Base-by-base conservation (phyloP, 2,329 filamentous ascomycete species). In the Trichoderma polysporum region DNA sequence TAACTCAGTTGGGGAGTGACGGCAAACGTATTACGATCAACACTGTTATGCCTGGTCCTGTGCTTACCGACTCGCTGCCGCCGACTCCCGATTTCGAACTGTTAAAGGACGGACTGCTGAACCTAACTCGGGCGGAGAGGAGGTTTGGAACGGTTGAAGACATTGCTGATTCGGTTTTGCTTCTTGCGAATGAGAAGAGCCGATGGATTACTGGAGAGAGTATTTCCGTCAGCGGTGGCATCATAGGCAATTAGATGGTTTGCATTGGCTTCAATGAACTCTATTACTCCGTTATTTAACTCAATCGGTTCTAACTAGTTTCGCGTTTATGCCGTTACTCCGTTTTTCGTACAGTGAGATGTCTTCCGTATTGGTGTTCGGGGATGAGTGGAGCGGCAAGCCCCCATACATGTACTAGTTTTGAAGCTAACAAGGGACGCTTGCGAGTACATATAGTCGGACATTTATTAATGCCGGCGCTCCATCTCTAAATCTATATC, bases 1-100 rank as follows among this genome's bases (percentile, higher is more conserved):
- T 2, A 6, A 1, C 1, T 13, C 10, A 69, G 68, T 54, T 71
- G 33, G 70, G 70, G 1, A 56, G 47, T 6, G 66, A 66, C 45
- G 56, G 54, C 27, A 70, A 68, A 49, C 33, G 58, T 29, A 68
- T 71, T 66, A 81, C 79, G 0, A 74, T 81, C 66, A 81, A 81
- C 65, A 78, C 77, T 5, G 70, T 81, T 17, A 74, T 76, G 2
- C 80, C 79, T 0, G 80, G 80, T 0, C 76, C 77, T 9, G 74
- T 76, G 9, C 52, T 57, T 4, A 81, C 80, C 13, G 78, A 80
- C 49, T 67, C 68, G 0, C 69, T 41, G 39, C 75, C 8, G 58
- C 69, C 17, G 33, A 66, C 49, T n/a, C 47, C 59, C 31, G 52
- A 57, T 27, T 35, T 65, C 19, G 61, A 65, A 25, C 19, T 33